Evolutionary conservation across 2,329 filamentous ascomycete genomes (phyloP), one percentile per base, ranked within the genome.

Genomic region (Pseudocercospora vitis): DNA sequence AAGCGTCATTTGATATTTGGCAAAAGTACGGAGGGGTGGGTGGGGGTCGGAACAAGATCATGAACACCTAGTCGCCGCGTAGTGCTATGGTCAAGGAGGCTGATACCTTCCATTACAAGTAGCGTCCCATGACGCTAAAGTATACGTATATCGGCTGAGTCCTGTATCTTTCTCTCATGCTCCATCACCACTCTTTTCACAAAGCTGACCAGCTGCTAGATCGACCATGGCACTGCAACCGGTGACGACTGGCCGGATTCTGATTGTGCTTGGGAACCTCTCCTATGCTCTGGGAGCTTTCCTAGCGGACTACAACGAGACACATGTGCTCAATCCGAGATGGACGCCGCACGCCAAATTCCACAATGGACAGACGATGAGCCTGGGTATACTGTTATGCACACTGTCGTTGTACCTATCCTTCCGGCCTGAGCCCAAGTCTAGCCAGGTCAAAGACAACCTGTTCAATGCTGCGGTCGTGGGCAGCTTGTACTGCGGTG

Each of bases 301-400:
- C 44, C 24, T 55, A 12, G 45, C 33, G 26, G 70, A 71, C 55
- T 71, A 62, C 61, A 70, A 64, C 59, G 66, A 75, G 48, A 78
- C 76, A 1, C 76, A 78, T 65, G 68, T 79, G 54, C 66, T 68
- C 48, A 79, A 80, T 59, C 75, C 76, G 0, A 63, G 64, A 48
- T 80, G 77, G 77, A 72, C 76, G 1, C 75, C 76, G 0, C 77
- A 80, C 62, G 77, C 76, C 4, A 72, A 73, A 52, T 80, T 79
- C 68, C 77, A 80, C 67, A 79, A 79, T 58, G 76, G 61, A 1
- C 78, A 80, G 62, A 80, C 77, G 7, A 78, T 80, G 76, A 71
- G 70, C 1, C 71, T 76, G 45, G 76, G 76, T 0, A 59, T 76
- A 0, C 52, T 69, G 8, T 68, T 78, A 7, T 71, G 72, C n/a